Evolutionary conservation across 2,329 filamentous ascomycete species (phyloP), one percentile per base, ranked within the genome.

Genomic region (Teratosphaeria gauchensis): DNA sequence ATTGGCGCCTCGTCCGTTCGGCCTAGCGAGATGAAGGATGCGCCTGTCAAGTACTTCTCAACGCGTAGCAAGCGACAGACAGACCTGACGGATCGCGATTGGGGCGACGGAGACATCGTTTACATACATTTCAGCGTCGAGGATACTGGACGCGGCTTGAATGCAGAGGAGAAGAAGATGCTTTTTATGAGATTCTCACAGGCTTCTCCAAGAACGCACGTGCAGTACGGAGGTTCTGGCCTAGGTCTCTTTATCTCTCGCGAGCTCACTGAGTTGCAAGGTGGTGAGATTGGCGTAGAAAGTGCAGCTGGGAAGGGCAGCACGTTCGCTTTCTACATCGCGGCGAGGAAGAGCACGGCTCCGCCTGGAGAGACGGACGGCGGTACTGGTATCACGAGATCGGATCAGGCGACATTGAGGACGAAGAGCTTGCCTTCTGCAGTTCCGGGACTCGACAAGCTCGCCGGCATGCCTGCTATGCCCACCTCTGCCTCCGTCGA

Each of bases 151-250:
- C 84, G 88, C 56, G 70, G 70, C 4, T 62, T 94, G 14, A 87
- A 80, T 2, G 79, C 84, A 3, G 82, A 86, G 58, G 88, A 91
- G 68, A 89, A 86, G 74, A 85, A 86, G 55, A 80, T 84, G 53
- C 78, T 94, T 0, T 94, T 92, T 72, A 83, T 90, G 64, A 82
- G 88, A 24, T 94, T 94, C 70, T 85, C 86, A 6, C 89, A 92
- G 72, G 87, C 88, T 0, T 89, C 84, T 24, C 86, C 87, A 1
- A 83, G 84, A 55, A 91, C 88, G 0, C 88, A 90, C 63, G 84
- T 90, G 16, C 84, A 89, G 64, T 91, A 92, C 63, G 89, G 89
- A 24, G 89, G 89, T 0, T 89, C 85, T 0, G 89, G 89, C 0
- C 78, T 94, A 1, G 89, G 89, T 0, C 77, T 92, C 0, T 92